Evolutionary conservation across 2,329 filamentous ascomycete species (phyloP).

Genomic region (Colletotrichum navitas): DNA sequence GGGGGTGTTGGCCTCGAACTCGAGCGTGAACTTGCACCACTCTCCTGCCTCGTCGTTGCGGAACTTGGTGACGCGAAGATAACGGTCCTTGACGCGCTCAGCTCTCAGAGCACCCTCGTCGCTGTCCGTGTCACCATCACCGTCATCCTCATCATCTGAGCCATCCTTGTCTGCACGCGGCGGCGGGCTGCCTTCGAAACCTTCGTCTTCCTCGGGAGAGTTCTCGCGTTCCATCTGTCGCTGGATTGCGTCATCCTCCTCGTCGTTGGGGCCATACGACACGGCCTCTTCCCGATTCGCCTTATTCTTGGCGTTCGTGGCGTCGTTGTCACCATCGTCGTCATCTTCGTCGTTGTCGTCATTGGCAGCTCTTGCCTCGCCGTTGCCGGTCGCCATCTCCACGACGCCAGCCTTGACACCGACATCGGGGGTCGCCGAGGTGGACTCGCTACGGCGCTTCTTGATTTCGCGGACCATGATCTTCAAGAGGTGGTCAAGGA

Average conservation of each 20-base stretch:
- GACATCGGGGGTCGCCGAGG: slow-evolving; percentile 82
- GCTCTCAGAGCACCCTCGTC: slow-evolving; percentile 61
- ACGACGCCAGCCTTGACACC: slow-evolving; percentile 66
- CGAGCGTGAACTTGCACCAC: slow-evolving; percentile 85
- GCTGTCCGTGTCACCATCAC: slow-evolving; percentile 56
- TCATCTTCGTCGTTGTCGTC: slow-evolving; percentile 76
- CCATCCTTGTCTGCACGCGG: slow-evolving; percentile 46
- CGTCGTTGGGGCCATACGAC: slow-evolving; percentile 92
- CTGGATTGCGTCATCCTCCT: slow-evolving; percentile 85
- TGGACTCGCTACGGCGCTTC: slow-evolving; percentile 76
- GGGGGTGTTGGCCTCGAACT: slow-evolving; percentile 82
- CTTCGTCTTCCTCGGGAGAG: slow-evolving; percentile 64
- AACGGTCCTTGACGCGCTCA: slow-evolving; percentile 72
- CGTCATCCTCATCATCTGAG: slow-evolving; percentile 51
- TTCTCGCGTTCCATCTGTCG: slow-evolving; percentile 71
- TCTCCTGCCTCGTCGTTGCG: slow-evolving; percentile 82
- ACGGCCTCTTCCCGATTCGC: slow-evolving; percentile 84
- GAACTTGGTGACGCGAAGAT: slow-evolving; percentile 79
- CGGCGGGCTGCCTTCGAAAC: slow-evolving; percentile 63
- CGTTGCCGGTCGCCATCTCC: slow-evolving; percentile 59
- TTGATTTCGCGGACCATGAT: slow-evolving; percentile 84
- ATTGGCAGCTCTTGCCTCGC: slow-evolving; percentile 56
- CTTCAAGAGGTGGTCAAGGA: slow-evolving; percentile 78
- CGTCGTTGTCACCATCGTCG: slow-evolving; percentile 83
- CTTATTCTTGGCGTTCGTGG: slow-evolving; percentile 78